These are phyloP conservation scores for Stephania japonica DNA, from an alignment of 164 flowering plant species.

Conservation along the genomic window DNA sequence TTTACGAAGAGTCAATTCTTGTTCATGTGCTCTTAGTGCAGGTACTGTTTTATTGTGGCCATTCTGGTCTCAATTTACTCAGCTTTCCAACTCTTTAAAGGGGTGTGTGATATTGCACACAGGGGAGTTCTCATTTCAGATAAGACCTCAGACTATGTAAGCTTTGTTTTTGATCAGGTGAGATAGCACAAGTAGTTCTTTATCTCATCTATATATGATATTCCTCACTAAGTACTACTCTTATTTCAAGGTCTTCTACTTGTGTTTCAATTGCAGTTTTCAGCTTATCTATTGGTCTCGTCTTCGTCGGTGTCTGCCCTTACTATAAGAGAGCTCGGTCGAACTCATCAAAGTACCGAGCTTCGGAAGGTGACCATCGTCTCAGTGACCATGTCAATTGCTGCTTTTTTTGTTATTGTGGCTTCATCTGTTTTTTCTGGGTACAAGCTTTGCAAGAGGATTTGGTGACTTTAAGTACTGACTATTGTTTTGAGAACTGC, in stretches of 20 bases:
- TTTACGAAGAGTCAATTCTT: neutral
- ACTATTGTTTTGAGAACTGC: neutral
- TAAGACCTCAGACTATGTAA: conserved; percentile 37
- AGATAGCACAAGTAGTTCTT: neutral
- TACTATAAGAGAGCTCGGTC: conserved; percentile 12
- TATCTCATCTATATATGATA: too few relatives aligned
- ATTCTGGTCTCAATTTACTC: conserved; percentile 35
- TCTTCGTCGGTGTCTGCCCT: conserved; percentile 34
- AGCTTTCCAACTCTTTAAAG: conserved; percentile 45
- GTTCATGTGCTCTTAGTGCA: conserved; percentile 7
- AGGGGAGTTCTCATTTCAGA: conserved; percentile 46
- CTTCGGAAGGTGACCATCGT: conserved; percentile 31
- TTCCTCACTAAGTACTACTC: too few relatives aligned
- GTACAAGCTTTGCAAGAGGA: conserved; percentile 54
- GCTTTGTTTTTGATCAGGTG: conserved; percentile 59
- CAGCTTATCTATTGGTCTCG: conserved; percentile 46
- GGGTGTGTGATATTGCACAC: conserved; percentile 39
- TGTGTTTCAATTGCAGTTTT: conserved; percentile 25
- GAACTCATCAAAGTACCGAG: neutral
- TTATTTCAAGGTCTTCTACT: neutral
- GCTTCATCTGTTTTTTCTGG: conserved; percentile 39
- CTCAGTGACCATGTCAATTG: conserved; percentile 37
- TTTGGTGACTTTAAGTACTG: conserved; percentile 34
- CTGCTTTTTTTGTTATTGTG: conserved; percentile 32
- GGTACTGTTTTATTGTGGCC: conserved; percentile 37